These are phyloP conservation scores for Taiozyma onychis DNA, from an alignment of 1,139 yeast genomes.

Conservation along the genomic window DNA sequence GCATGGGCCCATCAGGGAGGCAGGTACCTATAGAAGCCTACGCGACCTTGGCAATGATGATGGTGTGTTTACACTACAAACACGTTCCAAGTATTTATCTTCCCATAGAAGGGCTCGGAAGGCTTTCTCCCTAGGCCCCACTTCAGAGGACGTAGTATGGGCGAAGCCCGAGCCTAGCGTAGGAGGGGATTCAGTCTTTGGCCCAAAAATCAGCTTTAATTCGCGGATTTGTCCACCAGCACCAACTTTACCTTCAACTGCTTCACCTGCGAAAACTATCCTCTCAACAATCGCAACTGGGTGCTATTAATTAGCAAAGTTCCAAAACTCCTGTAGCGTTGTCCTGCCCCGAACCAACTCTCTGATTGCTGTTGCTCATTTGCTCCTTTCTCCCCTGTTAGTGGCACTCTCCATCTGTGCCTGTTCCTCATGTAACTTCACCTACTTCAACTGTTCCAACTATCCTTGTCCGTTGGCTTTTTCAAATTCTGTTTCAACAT, in stretches of 20 bases:
- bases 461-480: neutral
- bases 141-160: neutral
- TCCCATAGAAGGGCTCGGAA: neutral
- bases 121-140: neutral
- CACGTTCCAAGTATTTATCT: neutral
- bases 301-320: neutral
- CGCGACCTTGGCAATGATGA: neutral
- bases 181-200: neutral
- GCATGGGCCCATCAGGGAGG: neutral
- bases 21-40: neutral
- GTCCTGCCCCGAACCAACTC: neutral
- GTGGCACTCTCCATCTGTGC: neutral
- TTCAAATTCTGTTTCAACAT: neutral
- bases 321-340: neutral
- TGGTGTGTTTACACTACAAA: neutral
- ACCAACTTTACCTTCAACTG: conserved; percentile 10
- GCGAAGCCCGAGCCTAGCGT: neutral
- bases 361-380: neutral
- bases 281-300: neutral
- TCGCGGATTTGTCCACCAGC: neutral
- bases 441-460: neutral
- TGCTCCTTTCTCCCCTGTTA: neutral
- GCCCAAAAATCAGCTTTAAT: neutral
- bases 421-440: neutral
- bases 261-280: conserved; percentile 2